These are phyloP conservation scores for Pseudotsuga menziesii DNA, from an alignment of 75 land plant genomes.

Conservation along the genomic window DNA sequence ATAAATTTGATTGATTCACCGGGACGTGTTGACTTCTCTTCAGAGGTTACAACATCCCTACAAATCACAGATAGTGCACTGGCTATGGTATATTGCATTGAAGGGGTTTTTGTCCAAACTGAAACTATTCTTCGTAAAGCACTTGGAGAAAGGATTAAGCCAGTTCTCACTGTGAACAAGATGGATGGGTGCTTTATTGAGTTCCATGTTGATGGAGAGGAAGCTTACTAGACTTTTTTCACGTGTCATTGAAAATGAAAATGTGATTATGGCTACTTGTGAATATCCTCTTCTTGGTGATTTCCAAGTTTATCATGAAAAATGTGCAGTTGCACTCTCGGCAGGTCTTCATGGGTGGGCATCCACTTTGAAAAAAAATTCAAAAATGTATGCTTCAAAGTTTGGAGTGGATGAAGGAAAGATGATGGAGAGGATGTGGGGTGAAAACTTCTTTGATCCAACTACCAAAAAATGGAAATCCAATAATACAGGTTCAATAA, in stretches of 20 bases:
- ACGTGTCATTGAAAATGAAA: constrained; percentile 66
- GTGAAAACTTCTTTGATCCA: constrained; percentile 95
- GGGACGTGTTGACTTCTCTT: constrained; percentile 74
- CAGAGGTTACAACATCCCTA: constrained; percentile 51
- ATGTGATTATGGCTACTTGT: constrained; percentile 95
- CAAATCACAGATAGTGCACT: constrained; percentile 94
- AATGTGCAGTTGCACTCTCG: constrained; percentile 93
- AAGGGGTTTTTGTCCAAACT: constrained; percentile 93
- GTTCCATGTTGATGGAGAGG: constrained; percentile 74
- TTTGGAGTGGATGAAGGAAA: constrained; percentile 89
- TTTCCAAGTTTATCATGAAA: constrained; percentile 91
- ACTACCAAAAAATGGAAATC: constrained; percentile 84
- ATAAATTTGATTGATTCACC: constrained; percentile 82
- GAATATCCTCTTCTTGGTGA: constrained; percentile 90
- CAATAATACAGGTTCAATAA: constrained; percentile 69
- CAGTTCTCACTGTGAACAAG: constrained; percentile 94
- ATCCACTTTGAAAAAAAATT: constrained; percentile 84
- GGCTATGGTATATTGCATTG: constrained; percentile 91
- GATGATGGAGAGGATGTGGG: constrained; percentile 98
- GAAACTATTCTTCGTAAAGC: constrained; percentile 94
- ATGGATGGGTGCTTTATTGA: constrained; percentile 94
- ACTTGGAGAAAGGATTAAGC: constrained; percentile 83
- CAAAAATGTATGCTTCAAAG: constrained; percentile 90
- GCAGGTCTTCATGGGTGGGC: constrained; percentile 98
- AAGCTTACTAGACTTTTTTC: constrained; percentile 83